These are phyloP conservation scores for Dendryphion nanum DNA, from an alignment of 2,329 filamentous ascomycete species.

Conservation along the genomic window DNA sequence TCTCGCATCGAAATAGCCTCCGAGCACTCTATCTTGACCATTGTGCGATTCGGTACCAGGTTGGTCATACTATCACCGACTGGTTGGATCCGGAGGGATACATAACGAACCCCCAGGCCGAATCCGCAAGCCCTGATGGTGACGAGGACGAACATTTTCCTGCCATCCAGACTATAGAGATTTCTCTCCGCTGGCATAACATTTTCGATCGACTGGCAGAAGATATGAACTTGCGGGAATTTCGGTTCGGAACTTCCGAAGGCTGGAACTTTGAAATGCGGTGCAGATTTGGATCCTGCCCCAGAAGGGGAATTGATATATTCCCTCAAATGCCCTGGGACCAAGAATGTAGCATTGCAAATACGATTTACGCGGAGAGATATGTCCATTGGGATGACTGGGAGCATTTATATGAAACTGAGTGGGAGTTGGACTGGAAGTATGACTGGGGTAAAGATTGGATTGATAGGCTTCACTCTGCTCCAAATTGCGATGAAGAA, in stretches of 20 bases:
- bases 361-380: conserved; percentile 2
- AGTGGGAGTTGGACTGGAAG: too few species aligned
- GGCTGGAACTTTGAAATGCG: conserved; percentile 5
- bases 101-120: neutral
- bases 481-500: too few species aligned
- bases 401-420: too few species aligned
- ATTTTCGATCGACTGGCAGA: conserved; percentile 4
- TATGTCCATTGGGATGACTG: conserved; percentile 7
- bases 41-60: conserved; percentile 8
- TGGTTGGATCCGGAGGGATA: conserved; percentile 10
- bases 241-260: conserved; percentile 7
- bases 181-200: conserved; percentile 6
- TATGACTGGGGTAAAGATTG: too few species aligned
- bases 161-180: neutral
- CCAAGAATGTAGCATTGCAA: conserved; percentile 5
- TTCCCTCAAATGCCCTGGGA: conserved; percentile 10
- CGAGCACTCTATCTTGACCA: conserved; percentile 8
- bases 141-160: neutral
- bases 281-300: neutral
- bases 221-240: conserved; percentile 1
- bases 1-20: conserved; percentile 5
- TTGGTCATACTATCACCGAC: neutral
- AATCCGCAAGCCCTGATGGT: neutral
- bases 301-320: neutral
- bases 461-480: too few species aligned